Conservation (phyloP, 2,329 filamentous ascomycete genomes). For the Neonectria faginata region DNA sequence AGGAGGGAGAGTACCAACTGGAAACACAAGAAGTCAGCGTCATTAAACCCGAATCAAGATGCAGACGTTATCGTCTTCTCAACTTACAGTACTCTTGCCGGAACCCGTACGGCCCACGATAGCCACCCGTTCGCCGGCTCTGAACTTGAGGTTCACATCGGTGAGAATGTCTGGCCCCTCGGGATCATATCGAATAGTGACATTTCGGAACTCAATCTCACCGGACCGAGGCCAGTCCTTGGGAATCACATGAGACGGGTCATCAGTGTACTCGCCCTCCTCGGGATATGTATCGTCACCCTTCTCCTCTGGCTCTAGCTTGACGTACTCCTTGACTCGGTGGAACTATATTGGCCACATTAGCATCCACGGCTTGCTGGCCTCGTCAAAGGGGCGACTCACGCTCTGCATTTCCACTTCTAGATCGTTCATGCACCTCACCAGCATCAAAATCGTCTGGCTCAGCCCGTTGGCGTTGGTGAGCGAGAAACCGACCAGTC, state of each 20-base stretch:
- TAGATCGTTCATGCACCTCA: slow-evolving; percentile 66
- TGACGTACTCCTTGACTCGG: slow-evolving; percentile 62
- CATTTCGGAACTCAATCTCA: slow-evolving; percentile 63
- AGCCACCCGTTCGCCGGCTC: slow-evolving; percentile 79
- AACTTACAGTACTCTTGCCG: slow-evolving; percentile 81
- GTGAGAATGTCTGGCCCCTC: slow-evolving; percentile 62
- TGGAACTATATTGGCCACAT: slow-evolving; percentile 54
- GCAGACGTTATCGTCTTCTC: neutral
- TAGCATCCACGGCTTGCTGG: slow-evolving; percentile 18
- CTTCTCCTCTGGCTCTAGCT: slow-evolving; percentile 59
- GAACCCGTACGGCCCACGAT: slow-evolving; percentile 85
- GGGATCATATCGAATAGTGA: slow-evolving; percentile 61
- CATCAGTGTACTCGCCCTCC: slow-evolving; percentile 55
- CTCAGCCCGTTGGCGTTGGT: slow-evolving; percentile 67
- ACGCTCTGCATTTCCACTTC: slow-evolving; percentile 69
- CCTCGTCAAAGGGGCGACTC: slow-evolving; percentile 39
- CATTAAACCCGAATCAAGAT: neutral
- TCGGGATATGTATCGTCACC: slow-evolving; percentile 54
- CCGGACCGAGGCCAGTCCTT: slow-evolving; percentile 59
- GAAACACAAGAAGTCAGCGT: slow-evolving; percentile 23
- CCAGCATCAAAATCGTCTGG: slow-evolving; percentile 62
- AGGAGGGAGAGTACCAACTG: slow-evolving; percentile 65
- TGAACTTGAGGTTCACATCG: slow-evolving; percentile 62
- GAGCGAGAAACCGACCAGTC: slow-evolving; percentile 67
- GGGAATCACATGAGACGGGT: slow-evolving; percentile 53